phyloP scores from a whole-genome alignment of 352 stramenopile species.

The Globisporangium heterothallicum region DNA sequence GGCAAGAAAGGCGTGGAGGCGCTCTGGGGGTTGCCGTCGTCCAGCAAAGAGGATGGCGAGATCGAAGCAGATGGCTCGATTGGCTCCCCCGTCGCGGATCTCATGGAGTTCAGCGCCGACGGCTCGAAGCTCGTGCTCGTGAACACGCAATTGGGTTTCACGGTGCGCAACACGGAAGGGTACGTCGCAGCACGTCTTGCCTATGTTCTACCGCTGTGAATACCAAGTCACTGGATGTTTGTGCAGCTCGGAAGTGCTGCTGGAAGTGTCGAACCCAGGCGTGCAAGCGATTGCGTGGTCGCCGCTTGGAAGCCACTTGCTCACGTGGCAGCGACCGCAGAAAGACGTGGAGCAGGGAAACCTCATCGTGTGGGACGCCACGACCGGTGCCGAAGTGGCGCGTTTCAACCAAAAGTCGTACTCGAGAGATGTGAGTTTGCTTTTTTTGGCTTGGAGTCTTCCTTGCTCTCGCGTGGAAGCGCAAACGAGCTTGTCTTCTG shows the following conservation, averaged over 20 bases:
- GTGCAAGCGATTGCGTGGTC: constrained; percentile 81
- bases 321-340: constrained; percentile 85
- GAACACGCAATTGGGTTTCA: constrained; percentile 52
- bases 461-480: too few relatives aligned
- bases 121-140: constrained; percentile 66
- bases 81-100: constrained; percentile 33
- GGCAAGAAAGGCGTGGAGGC: constrained; percentile 71
- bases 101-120: constrained; percentile 75
- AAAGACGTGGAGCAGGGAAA: constrained; percentile 73
- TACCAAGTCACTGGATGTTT: constrained; percentile 3
- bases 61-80: constrained; percentile 57
- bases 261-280: constrained; percentile 63
- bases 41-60: constrained; percentile 33
- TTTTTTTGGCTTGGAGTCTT: too few relatives aligned
- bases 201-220: too few relatives aligned
- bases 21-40: constrained; percentile 65
- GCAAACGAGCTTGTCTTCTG: too few relatives aligned
- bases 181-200: constrained; percentile 8
- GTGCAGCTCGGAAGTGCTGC: constrained; percentile 39
- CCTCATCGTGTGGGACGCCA: constrained; percentile 76
- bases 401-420: constrained; percentile 87
- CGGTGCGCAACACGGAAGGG: constrained; percentile 60
- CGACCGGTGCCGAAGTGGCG: constrained; percentile 46
- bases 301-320: constrained; percentile 70
- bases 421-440: constrained; percentile 59